Evolutionary conservation across 495 filamentous ascomycete genomes (phyloP).

Genomic region (Bacidia gigantensis): DNA sequence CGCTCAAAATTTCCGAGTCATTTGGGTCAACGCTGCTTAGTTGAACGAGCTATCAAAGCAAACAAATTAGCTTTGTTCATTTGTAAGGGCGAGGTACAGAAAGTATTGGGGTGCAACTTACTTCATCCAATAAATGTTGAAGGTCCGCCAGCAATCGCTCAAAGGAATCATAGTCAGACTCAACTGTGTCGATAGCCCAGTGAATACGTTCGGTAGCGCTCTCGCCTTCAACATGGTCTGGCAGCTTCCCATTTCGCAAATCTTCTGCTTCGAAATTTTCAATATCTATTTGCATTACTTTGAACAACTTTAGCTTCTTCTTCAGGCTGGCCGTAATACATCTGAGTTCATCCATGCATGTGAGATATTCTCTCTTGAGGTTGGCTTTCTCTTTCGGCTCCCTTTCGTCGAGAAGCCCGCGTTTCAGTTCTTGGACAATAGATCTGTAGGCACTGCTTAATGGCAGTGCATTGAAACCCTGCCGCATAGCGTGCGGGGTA

Average conservation of each 20-base stretch:
- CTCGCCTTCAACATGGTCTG: slow-evolving; percentile 14
- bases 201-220: slow-evolving; percentile 9
- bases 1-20: slow-evolving; percentile 19
- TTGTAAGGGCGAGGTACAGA: no score
- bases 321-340: slow-evolving; percentile 12
- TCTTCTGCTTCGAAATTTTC: slow-evolving; percentile 20
- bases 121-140: slow-evolving; percentile 16
- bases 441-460: slow-evolving; percentile 17
- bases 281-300: slow-evolving; percentile 16
- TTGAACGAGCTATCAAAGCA: slow-evolving; percentile 16
- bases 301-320: slow-evolving; percentile 18
- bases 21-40: slow-evolving; percentile 23
- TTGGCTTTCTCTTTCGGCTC: slow-evolving; percentile 18
- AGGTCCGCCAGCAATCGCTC: slow-evolving; percentile 16
- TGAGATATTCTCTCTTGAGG: slow-evolving; percentile 20
- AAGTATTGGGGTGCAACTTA: slow-evolving; percentile 1
- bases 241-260: slow-evolving; percentile 5
- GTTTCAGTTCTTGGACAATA: slow-evolving; percentile 23
- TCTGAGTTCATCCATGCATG: slow-evolving; percentile 21
- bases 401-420: slow-evolving; percentile 19
- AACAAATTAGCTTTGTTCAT: neutral
- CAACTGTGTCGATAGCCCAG: slow-evolving; percentile 15
- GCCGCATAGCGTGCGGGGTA: slow-evolving; percentile 18
- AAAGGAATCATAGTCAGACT: slow-evolving; percentile 13
- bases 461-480: slow-evolving; percentile 18